phyloP scores from a whole-genome alignment of 2,329 filamentous ascomycete genomes.

The Beauveria medogensis region DNA sequence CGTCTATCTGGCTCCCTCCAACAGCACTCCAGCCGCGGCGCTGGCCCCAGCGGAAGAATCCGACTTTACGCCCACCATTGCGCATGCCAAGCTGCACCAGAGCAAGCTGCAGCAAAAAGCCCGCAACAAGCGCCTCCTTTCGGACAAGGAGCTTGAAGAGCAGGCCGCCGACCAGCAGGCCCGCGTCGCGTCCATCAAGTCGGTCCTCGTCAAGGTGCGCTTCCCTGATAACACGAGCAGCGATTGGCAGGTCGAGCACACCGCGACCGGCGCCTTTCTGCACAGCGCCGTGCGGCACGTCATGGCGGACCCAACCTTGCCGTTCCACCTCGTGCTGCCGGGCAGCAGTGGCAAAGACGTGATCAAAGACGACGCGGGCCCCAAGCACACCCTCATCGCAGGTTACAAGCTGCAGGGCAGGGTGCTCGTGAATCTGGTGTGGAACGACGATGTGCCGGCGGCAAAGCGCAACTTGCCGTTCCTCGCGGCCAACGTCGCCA shows the following conservation, averaged over 20 bases:
- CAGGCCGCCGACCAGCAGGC: constrained; percentile 58
- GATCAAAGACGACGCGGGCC: constrained; percentile 38
- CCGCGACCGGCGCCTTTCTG: constrained; percentile 61
- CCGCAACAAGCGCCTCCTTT: constrained; percentile 70
- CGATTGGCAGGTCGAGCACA: constrained; percentile 59
- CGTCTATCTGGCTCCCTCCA: constrained; percentile 71
- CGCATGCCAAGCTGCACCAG: constrained; percentile 69
- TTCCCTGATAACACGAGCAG: constrained; percentile 81
- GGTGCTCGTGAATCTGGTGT: constrained; percentile 68
- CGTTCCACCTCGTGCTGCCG: constrained; percentile 64
- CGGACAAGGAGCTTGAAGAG: constrained; percentile 72
- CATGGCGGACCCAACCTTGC: constrained; percentile 55
- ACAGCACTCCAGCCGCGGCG: constrained; percentile 68
- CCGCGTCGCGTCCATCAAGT: constrained; percentile 56
- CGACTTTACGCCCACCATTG: constrained; percentile 70
- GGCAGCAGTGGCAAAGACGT: constrained; percentile 36
- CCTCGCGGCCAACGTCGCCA: constrained; percentile 49
- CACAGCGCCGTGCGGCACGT: constrained; percentile 68
- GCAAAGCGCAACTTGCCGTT: constrained; percentile 48
- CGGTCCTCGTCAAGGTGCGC: constrained; percentile 69
- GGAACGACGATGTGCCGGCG: constrained; percentile 56
- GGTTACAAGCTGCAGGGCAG: constrained; percentile 63
- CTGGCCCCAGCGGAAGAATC: constrained; percentile 56
- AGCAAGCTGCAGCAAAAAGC: constrained; percentile 51
- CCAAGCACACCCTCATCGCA: constrained; percentile 54